Evolutionary conservation across 2,329 filamentous ascomycete genomes (phyloP), one percentile per base, ranked within the genome.

Genomic region (Botrytis tulipae): DNA sequence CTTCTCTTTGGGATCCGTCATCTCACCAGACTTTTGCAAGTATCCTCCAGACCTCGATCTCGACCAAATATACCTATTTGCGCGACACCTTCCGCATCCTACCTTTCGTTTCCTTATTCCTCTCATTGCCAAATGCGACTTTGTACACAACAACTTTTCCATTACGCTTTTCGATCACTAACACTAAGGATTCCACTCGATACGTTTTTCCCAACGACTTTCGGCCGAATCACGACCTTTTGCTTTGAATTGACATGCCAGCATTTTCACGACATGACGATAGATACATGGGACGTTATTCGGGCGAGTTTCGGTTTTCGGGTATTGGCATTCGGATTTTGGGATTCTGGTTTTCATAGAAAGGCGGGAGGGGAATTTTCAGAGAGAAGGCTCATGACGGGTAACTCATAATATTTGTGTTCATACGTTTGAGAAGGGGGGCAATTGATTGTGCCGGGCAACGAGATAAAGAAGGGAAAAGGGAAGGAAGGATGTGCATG

Each of bases 61-160:
- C 72, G 73, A 75, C 69, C 61, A 76, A 80, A 80, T 76, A 80
- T 79, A 78, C 73, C 77, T 79, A 80, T 77, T 77, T 76, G 75
- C 75, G 76, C 73, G 65, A 70, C 59, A 42, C 63, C 60, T 73
- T 63, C 44, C 66, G 65, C 71, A 63, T 32, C 71, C 62, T 32
- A 68, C 71, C 62, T 72, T 72, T 72, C 54, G 48, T 46, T 72
- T 68, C 62, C 54, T 68, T 72, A 48, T 29, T 67, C 67, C 57
- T 48, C 40, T 42, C 65, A 35, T 46, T 72, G 48, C 71, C 71
- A 60, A 42, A 72, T 54, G 71, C 62, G 42, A 66, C 42, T 72
- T 63, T 72, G 71, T 48, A 72, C 71, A 72, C 61, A 60, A n/a
- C 63, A 60, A 67, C n/a, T 46, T 72, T 72, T 60, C 60, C 46